phyloP scores from a whole-genome alignment of 495 filamentous ascomycete species.

The Hypoxylon lenormandii region DNA sequence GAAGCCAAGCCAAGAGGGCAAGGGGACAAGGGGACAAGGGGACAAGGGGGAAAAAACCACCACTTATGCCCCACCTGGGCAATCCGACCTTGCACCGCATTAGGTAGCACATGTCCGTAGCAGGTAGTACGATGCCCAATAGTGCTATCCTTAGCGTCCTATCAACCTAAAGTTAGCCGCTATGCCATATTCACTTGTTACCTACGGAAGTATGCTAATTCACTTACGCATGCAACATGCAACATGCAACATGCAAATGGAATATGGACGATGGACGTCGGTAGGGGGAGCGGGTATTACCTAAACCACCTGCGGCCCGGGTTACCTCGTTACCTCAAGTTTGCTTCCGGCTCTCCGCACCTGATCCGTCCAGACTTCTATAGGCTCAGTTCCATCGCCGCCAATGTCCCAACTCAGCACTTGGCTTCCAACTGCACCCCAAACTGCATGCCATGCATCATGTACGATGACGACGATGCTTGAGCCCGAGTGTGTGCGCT shows the following conservation, averaged over 20 bases:
- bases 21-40: too few species aligned
- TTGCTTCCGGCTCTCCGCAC: constrained; percentile 33
- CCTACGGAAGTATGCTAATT: too few species aligned
- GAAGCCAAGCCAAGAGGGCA: too few species aligned
- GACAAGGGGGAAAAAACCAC: neutral
- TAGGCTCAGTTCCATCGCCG: too few species aligned
- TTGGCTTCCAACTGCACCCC: too few species aligned
- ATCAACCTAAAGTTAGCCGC: constrained; percentile 18
- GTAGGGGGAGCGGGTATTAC: constrained; percentile 35
- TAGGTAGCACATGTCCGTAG: constrained; percentile 6
- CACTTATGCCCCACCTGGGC: neutral
- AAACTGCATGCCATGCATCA: neutral
- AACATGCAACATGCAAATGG: too few species aligned
- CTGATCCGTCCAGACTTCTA: constrained; percentile 25
- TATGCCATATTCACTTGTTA: neutral
- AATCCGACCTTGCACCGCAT: neutral
- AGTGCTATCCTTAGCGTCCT: constrained; percentile 1
- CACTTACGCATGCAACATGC: too few species aligned
- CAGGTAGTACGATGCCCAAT: neutral
- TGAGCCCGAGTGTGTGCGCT: constrained; percentile 1
- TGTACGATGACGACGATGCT: constrained; percentile 12
- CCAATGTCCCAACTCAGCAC: too few species aligned
- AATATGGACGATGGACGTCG: too few species aligned
- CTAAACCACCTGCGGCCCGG: constrained; percentile 21
- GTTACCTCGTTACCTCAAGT: neutral